Evolutionary conservation across 345 rosid genomes (phyloP).

Genomic region (Lumnitzera racemosa): DNA sequence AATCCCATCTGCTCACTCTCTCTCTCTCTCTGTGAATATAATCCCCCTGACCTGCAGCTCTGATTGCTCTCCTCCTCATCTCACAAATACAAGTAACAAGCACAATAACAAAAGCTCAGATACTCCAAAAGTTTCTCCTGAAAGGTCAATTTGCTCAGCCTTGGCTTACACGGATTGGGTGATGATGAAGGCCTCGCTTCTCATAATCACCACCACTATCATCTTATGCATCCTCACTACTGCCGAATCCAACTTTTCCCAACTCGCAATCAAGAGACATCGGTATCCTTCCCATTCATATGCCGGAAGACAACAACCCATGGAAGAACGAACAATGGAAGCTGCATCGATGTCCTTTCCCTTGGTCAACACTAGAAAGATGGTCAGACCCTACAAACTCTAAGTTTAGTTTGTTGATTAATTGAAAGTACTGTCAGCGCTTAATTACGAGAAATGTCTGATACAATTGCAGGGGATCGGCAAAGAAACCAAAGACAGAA

Average conservation of each 20-base stretch:
- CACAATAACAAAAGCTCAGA: no score
- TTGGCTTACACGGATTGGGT: background rate
- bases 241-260: conserved; percentile 7
- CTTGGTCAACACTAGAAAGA: no score
- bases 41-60: background rate
- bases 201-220: conserved; percentile 4
- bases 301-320: no score
- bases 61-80: conserved; percentile 1
- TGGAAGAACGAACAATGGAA: no score
- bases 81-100: conserved; percentile 16
- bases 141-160: background rate
- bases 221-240: conserved; percentile 4
- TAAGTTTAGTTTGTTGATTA: no score
- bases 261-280: conserved; percentile 18
- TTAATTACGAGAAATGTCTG: no score
- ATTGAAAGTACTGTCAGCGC: no score
- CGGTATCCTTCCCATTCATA: conserved; percentile 2
- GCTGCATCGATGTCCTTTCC: no score
- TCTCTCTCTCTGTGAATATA: background rate
- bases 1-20: background rate
- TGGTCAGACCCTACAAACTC: no score
- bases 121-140: no score
- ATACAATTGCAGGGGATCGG: conserved; percentile 23
- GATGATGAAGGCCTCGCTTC: conserved; percentile 7
- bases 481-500: conserved; percentile 9